These are phyloP conservation scores for Mycena galopus DNA, from an alignment of 768 basidiomycete species.

Conservation along the genomic window DNA sequence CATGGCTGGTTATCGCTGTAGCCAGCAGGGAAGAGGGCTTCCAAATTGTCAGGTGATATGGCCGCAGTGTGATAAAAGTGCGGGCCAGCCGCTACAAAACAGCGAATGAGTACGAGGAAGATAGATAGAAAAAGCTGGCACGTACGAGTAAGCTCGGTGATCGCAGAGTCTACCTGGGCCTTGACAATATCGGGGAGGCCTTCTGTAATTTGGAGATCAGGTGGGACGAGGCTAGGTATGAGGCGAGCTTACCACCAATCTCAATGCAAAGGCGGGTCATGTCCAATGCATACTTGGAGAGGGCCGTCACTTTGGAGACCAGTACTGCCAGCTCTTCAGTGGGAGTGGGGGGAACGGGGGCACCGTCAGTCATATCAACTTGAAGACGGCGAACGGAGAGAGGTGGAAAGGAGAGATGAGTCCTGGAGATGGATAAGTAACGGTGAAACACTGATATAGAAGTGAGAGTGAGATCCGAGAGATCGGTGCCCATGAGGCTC, in stretches of 20 bases:
- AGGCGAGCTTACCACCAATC: not conserved
- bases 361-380: not conserved
- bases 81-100: not conserved
- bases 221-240: not conserved
- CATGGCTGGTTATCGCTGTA: not conserved
- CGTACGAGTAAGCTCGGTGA: not conserved
- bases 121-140: no score
- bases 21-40: not conserved
- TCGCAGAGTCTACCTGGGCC: not conserved
- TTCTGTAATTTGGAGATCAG: not conserved
- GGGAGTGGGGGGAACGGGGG: not conserved
- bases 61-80: not conserved
- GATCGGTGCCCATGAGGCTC: no score
- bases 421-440: no score
- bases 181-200: not conserved
- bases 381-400: no score
- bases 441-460: no score
- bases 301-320: not conserved
- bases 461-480: no score
- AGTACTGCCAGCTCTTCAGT: conserved; percentile 9
- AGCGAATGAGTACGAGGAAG: not conserved
- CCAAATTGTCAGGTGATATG: not conserved
- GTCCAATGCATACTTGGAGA: not conserved
- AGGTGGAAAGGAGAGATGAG: no score
- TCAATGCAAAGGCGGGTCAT: conserved; percentile 10